Percentiles rank a stretch among this genome's conserved stretches.
Evolutionary conservation across 306 rosid species (phyloP).

Genomic region (Cajanus cajan): DNA sequence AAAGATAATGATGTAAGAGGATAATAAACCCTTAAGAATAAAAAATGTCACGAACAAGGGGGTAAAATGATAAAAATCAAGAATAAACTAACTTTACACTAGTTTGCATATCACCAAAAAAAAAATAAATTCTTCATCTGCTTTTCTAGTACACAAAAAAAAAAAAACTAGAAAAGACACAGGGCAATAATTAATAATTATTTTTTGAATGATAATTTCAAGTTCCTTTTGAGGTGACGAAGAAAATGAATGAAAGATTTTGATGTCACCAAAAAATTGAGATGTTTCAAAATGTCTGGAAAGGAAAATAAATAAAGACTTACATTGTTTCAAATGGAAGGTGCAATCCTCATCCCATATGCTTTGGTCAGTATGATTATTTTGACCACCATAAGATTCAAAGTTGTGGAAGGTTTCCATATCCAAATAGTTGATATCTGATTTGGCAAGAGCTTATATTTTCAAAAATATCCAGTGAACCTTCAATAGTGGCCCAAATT

Average conservation of each 20-base stretch:
- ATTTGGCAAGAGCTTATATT: background rate
- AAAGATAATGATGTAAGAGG: background rate
- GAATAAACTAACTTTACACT: background rate
- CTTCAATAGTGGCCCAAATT: background rate
- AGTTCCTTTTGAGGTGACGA: background rate
- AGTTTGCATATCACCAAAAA: background rate
- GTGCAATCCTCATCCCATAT: background rate
- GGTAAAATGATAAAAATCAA: background rate
- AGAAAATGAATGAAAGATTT: conserved; percentile 6
- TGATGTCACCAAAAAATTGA: background rate
- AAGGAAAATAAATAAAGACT: background rate
- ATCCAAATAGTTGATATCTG: background rate
- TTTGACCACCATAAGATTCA: background rate
- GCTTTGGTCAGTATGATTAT: background rate
- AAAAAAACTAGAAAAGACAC: background rate
- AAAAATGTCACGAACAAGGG: background rate
- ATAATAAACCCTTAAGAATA: background rate
- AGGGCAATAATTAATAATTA: background rate
- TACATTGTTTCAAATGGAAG: conserved; percentile 12
- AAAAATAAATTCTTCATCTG: background rate
- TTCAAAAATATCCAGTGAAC: background rate
- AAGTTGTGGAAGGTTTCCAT: background rate
- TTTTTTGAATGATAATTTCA: conserved; percentile 23
- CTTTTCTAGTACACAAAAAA: background rate
- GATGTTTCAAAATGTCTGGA: background rate